phyloP scores from a whole-genome alignment of 2,329 filamentous ascomycete genomes.

The Rasamsonia emersonii region DNA sequence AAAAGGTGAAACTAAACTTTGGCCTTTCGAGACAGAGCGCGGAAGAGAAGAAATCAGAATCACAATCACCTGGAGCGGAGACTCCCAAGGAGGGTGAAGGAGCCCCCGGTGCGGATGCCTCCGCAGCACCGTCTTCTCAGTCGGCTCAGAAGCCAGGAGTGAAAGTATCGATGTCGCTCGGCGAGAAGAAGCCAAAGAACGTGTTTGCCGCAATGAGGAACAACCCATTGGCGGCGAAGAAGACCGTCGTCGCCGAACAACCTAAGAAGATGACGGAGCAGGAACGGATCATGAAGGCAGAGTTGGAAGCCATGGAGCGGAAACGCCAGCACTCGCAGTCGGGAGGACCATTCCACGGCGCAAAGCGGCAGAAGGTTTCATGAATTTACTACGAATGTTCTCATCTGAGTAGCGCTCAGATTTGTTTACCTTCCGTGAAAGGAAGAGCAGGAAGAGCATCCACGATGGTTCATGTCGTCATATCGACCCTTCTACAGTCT shows the following conservation, averaged over 20 bases:
- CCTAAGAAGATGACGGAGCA: conserved; percentile 82
- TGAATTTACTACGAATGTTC: no score
- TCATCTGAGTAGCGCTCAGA: no score
- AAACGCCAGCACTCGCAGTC: conserved; percentile 44
- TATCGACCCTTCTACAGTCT: no score
- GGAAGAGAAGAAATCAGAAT: conserved; percentile 12
- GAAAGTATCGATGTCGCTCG: conserved; percentile 57
- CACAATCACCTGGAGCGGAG: conserved; percentile 14
- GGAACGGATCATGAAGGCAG: conserved; percentile 81
- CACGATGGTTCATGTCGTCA: no score
- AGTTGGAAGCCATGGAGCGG: conserved; percentile 53
- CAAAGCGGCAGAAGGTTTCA: conserved; percentile 27
- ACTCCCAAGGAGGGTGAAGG: conserved; percentile 17
- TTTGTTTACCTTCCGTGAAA: no score
- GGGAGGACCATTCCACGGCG: conserved; percentile 17
- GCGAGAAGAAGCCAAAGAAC: conserved; percentile 56
- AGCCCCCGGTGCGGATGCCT: conserved; percentile 8
- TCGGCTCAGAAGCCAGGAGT: conserved; percentile 1
- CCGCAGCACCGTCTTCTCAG: conserved; percentile 10
- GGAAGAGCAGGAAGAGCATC: no score
- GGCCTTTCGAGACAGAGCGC: conserved; percentile 24
- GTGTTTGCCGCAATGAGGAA: conserved; percentile 62
- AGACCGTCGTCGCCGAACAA: conserved; percentile 48
- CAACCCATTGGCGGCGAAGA: conserved; percentile 61
- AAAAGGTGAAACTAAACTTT: conserved; percentile 66